Evolutionary conservation across 352 stramenopile species (phyloP).

Genomic region (Pythium pyrilobum): DNA sequence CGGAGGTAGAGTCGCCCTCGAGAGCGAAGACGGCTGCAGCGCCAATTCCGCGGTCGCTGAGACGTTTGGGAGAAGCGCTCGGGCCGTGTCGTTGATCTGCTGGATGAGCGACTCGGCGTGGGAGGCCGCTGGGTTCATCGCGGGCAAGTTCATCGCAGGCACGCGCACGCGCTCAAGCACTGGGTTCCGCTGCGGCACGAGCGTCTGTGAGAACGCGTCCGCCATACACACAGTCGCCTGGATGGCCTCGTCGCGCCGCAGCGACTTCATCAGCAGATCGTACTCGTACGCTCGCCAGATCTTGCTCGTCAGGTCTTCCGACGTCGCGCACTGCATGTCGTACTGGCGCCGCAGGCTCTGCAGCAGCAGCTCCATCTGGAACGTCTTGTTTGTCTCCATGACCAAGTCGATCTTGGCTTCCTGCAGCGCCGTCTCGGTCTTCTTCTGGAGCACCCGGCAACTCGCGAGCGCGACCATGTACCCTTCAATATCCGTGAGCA

Average conservation of each 20-base stretch:
- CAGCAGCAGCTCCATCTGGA: constrained; percentile 38
- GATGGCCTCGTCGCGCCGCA: constrained; percentile 45
- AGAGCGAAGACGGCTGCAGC: constrained; percentile 14
- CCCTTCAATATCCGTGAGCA: constrained; percentile 41
- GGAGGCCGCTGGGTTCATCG: constrained; percentile 17
- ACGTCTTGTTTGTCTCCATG: constrained; percentile 36
- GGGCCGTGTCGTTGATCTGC: constrained; percentile 52
- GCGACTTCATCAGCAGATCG: constrained; percentile 50
- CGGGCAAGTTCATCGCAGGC: constrained; percentile 37
- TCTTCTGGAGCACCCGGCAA: constrained; percentile 14
- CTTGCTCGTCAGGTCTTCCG: constrained; percentile 51
- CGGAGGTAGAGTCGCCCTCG: neutral
- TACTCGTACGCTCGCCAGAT: constrained; percentile 60
- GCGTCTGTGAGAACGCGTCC: constrained; percentile 42
- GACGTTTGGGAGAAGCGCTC: constrained; percentile 42
- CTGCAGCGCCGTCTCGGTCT: constrained; percentile 20
- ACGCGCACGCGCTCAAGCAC: constrained; percentile 54
- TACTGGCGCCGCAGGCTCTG: constrained; percentile 34
- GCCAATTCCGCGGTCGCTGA: constrained; percentile 15
- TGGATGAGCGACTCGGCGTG: constrained; percentile 39
- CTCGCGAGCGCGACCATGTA: constrained; percentile 22
- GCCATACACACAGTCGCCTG: constrained; percentile 48
- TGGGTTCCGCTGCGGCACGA: constrained; percentile 59
- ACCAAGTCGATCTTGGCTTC: constrained; percentile 43
- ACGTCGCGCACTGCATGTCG: constrained; percentile 39